Conservation (phyloP, 805 yeast species). For the Cyberlindnera americana region DNA sequence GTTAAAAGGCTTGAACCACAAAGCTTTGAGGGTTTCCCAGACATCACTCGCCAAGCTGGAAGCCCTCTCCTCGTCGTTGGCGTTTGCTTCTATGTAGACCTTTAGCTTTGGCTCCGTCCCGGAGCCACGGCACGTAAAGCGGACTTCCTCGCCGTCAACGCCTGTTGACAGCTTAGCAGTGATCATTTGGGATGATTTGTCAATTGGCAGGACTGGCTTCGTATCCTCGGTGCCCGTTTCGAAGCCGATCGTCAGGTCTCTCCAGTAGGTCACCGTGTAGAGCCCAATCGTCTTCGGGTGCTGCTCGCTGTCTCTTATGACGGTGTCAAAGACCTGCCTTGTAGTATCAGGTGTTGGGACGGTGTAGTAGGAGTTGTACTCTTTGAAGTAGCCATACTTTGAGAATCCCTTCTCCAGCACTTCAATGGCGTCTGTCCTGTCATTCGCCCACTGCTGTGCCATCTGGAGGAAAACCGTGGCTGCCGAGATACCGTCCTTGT, state of each 20-base stretch:
- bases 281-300: constrained; percentile 53
- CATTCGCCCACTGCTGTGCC: constrained; percentile 45
- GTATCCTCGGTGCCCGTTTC: constrained; percentile 64
- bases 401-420: constrained; percentile 56
- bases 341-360: constrained; percentile 54
- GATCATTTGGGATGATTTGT: constrained; percentile 80
- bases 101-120: constrained; percentile 97
- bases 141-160: constrained; percentile 37
- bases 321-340: constrained; percentile 46
- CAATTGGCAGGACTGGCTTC: constrained; percentile 65
- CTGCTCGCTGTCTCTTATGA: constrained; percentile 36
- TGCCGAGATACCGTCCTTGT: constrained; percentile 91
- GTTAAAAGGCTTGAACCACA: constrained; percentile 82
- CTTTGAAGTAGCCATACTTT: constrained; percentile 77
- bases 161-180: constrained; percentile 48
- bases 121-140: constrained; percentile 88
- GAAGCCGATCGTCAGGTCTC: constrained; percentile 81
- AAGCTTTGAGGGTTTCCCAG: constrained; percentile 55
- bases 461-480: constrained; percentile 71
- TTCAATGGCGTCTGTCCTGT: constrained; percentile 39
- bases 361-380: constrained; percentile 81
- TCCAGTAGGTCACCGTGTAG: constrained; percentile 59
- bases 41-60: constrained; percentile 50
- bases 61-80: constrained; percentile 47
- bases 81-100: constrained; percentile 79